Percentiles rank a stretch among this genome's conserved stretches.
These are phyloP conservation scores for Candida pseudoglaebosa DNA, from an alignment of 805 yeast genomes.

Conservation along the genomic window DNA sequence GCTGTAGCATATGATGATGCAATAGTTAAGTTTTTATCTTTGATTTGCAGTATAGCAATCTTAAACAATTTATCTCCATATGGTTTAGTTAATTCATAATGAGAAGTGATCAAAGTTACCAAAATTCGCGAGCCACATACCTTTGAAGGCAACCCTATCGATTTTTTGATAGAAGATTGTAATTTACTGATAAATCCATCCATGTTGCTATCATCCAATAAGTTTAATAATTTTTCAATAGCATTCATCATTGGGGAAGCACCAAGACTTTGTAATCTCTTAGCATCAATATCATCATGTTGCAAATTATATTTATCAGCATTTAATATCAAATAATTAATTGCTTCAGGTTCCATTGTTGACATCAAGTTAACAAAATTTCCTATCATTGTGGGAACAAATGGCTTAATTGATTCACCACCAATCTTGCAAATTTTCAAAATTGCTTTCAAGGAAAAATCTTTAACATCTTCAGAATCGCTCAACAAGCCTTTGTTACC, in stretches of 20 bases:
- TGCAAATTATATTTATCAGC: constrained; percentile 83
- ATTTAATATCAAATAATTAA: constrained; percentile 80
- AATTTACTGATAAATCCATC: constrained; percentile 48
- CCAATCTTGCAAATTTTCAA: constrained; percentile 64
- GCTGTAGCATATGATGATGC: constrained; percentile 74
- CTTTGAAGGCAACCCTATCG: constrained; percentile 90
- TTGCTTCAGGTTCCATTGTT: constrained; percentile 84
- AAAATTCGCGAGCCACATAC: constrained; percentile 77
- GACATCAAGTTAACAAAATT: constrained; percentile 74
- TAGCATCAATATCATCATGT: constrained; percentile 69
- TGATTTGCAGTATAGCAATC: constrained; percentile 54
- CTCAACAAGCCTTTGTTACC: constrained; percentile 77
- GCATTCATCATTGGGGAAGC: constrained; percentile 88
- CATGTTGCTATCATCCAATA: constrained; percentile 48
- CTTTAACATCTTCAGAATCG: constrained; percentile 80
- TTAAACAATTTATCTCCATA: constrained; percentile 63
- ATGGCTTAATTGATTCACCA: constrained; percentile 58
- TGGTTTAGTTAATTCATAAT: constrained; percentile 40
- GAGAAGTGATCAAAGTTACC: constrained; percentile 58
- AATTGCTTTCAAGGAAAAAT: constrained; percentile 73
- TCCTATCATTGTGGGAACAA: constrained; percentile 62
- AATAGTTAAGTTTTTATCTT: constrained; percentile 69
- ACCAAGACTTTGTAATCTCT: constrained; percentile 67
- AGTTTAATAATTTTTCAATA: constrained; percentile 63
- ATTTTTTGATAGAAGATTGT: constrained; percentile 53